Percentiles rank a stretch among this genome's conserved stretches.
These are phyloP conservation scores for Triticum timopheevii DNA, from an alignment of 176 grass and related monocot species.

Conservation along the genomic window DNA sequence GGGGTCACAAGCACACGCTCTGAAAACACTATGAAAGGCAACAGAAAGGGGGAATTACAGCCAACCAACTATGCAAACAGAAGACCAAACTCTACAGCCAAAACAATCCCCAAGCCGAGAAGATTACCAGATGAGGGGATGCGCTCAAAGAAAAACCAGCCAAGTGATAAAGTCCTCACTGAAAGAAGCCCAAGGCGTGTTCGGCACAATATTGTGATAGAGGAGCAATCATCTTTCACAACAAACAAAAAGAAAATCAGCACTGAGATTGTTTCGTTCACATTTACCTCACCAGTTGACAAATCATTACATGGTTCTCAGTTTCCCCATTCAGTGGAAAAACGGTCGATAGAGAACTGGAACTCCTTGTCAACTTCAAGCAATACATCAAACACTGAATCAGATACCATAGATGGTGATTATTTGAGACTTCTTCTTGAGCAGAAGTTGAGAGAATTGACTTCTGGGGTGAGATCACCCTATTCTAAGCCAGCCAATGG, in stretches of 20 bases:
- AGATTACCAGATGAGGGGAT: conserved; percentile 41
- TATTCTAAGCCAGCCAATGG: conserved; percentile 52
- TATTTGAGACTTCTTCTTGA: conserved; percentile 84
- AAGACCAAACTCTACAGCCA: conserved; percentile 39
- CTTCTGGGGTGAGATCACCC: conserved; percentile 53
- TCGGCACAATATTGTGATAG: conserved; percentile 83
- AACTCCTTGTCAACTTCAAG: conserved; percentile 35
- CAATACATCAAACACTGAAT: conserved; percentile 16
- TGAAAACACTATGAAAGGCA: conserved; percentile 32
- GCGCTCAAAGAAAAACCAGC: conserved; percentile 37
- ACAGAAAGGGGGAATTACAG: conserved; percentile 40
- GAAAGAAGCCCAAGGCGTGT: conserved; percentile 55
- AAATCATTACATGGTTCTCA: conserved; percentile 44
- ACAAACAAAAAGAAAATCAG: conserved; percentile 53
- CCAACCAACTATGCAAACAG: conserved; percentile 27
- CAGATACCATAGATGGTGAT: conserved; percentile 67
- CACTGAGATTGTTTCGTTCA: conserved; percentile 93
- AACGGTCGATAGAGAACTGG: conserved; percentile 21
- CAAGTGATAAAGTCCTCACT: conserved; percentile 38
- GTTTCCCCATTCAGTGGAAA: conserved; percentile 31
- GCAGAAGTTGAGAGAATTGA: conserved; percentile 80
- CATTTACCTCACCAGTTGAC: conserved; percentile 85
- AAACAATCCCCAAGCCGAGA: conserved; percentile 49
- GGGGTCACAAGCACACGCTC: conserved; percentile 24
- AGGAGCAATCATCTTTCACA: conserved; percentile 53